Base-by-base conservation (phyloP, 495 filamentous ascomycete species). In the Penicillium ochrochloron region DNA sequence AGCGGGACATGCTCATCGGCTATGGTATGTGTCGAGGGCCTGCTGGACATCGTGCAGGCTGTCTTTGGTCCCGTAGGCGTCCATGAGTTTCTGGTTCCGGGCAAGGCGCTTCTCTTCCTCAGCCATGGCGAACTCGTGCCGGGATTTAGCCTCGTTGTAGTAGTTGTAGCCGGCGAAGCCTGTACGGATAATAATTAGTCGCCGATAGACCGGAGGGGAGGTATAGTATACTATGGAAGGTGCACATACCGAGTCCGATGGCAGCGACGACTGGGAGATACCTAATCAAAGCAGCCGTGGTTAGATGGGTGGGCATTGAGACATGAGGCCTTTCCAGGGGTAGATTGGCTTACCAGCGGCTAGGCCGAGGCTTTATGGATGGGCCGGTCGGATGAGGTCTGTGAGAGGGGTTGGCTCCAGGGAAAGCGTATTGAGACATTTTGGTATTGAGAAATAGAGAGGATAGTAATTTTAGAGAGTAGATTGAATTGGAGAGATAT, bases 31-130 rank as follows among this genome's bases (percentile, higher is more conserved):
- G n/a, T 77, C 73, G 57, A 89, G 72, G n/a, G 86, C 86, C 9
- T 83, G 75, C 67, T 88, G 83, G 41, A 89, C 73, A 73, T 85
- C 86, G 21, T 82, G 76, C 17, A 88, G 54, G 65, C 80, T 85
- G 7, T 76, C 76, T 57, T 86, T 82, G 61, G 84, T 84, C n/a
- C 86, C 86, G 44, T 88, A 89, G 1, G 86, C 85, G 34, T 88
- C 83, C 76, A 81, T 77, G 27, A 81, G 64, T 31, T 76, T 66
- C 23, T 70, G 71, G 57, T 81, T 79, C 25, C 63, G 63, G 0
- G 70, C 72, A 1, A 79, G 60, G 0, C 78, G 76, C 35, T 77
- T 67, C 61, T 78, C 68, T 60, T 79, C 78, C 29, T 76, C 70
- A 17, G 33, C 39, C 27, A 55, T 65, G 62, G 37, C 46, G n/a